Base-by-base conservation (phyloP, 495 filamentous ascomycete genomes). In the Podospora sp. region DNA sequence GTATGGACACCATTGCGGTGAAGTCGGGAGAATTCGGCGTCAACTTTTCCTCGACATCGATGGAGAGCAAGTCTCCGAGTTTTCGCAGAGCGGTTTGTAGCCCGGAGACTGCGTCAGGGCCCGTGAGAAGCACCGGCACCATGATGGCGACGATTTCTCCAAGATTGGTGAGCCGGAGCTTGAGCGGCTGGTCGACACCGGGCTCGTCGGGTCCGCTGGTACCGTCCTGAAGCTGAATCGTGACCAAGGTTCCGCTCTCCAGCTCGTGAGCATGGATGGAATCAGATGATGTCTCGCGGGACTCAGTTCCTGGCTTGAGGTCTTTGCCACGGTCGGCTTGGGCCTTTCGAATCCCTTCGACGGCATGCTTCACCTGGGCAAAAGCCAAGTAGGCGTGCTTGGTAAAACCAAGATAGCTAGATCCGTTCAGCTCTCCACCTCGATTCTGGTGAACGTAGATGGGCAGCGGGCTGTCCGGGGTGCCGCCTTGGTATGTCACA, bases 401-500 rank as follows among this genome's bases (percentile, higher is more conserved):
- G 59, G 36, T 61, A 9, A 61, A 61, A 20, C 36, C 59, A 2
- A 24, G 59, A 14, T 35, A 0, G n/a, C 35, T 61, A 8, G 59
- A 36, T 18, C 59, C 59, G 6, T 36, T 21, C 59, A 61, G 33
- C 22, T 61, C 59, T 12, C 59, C 59, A 29, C 36, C 35, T 16
- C 59, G 18, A 21, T 49, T 22, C 33, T 61, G 59, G 22, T 61
- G 33, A 29, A 61, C 21, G 6, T 36, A 40, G 8, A 40, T 61
- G 18, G 59, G 59, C 6, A 61, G 22, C 59, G 40, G 40, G 12
- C 20, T 14, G 33, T 61, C 35, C 9, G 20, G 16, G 20, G 40
- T 46, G 40, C 59, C 59, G 33, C 27, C 59, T 29, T 46, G 27
- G 29, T 61, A 61, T 16, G 33, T 24, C 2, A 46, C 21, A 14